Conservation (phyloP, 495 filamentous ascomycete species). For the Rusavskia elegans region DNA sequence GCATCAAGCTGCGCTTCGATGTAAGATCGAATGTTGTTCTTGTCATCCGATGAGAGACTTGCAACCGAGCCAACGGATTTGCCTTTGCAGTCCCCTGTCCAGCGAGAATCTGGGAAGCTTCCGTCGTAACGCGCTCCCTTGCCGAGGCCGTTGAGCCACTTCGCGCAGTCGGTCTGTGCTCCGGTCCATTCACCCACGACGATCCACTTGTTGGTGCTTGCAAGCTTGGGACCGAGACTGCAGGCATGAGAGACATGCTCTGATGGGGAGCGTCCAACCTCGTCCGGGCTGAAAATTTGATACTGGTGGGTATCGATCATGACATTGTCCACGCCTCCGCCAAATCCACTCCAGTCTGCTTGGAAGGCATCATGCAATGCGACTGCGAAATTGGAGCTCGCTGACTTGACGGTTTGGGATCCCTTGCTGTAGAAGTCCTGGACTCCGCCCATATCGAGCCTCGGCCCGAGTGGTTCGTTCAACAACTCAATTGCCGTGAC, state of each 20-base stretch:
- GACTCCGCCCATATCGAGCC: slow-evolving; percentile 33
- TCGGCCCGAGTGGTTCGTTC: slow-evolving; percentile 45
- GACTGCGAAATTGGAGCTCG: slow-evolving; percentile 38
- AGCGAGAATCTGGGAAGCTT: slow-evolving; percentile 22
- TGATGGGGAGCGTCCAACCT: slow-evolving; percentile 32
- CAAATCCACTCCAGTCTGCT: slow-evolving; percentile 59
- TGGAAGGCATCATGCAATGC: slow-evolving; percentile 57
- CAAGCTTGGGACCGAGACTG: slow-evolving; percentile 28
- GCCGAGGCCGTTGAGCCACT: slow-evolving; percentile 44
- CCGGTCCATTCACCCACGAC: slow-evolving; percentile 57
- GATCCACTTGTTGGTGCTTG: slow-evolving; percentile 49
- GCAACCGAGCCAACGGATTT: slow-evolving; percentile 41
- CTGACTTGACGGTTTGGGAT: slow-evolving; percentile 34
- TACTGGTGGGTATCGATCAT: slow-evolving; percentile 58
- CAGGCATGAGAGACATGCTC: slow-evolving; percentile 38
- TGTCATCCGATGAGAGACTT: slow-evolving; percentile 32
- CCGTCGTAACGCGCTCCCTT: slow-evolving; percentile 42
- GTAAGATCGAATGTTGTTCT: slow-evolving; percentile 40
- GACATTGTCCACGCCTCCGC: slow-evolving; percentile 32
- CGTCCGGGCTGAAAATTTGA: slow-evolving; percentile 46
- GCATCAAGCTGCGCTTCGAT: slow-evolving; percentile 64
- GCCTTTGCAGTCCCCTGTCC: slow-evolving; percentile 41
- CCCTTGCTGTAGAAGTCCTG: slow-evolving; percentile 50
- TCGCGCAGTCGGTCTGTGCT: slow-evolving; percentile 35
- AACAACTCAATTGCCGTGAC: slow-evolving; percentile 56